phyloP scores from a whole-genome alignment of 2,329 filamentous ascomycete genomes.

The Stagonosporopsis rhizophila region DNA sequence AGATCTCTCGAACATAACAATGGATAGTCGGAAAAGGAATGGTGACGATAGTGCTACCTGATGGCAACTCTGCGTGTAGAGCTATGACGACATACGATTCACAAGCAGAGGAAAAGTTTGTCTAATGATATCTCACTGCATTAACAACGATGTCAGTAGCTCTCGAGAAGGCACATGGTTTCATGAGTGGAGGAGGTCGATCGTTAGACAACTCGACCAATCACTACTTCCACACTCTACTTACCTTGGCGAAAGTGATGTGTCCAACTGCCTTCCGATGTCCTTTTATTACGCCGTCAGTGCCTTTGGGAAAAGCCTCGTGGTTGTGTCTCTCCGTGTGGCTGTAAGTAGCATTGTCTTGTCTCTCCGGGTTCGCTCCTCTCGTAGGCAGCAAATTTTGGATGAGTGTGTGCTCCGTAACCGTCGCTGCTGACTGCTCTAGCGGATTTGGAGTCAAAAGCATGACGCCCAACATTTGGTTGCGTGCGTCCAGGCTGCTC shows the following conservation, averaged over 20 bases:
- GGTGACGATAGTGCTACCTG: neutral
- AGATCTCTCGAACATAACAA: neutral
- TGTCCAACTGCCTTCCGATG: neutral
- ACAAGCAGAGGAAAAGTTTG: neutral
- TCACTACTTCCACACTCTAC: neutral
- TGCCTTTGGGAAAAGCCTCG: neutral
- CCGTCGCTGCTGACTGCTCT: too few species aligned
- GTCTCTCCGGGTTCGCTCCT: neutral
- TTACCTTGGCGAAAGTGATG: neutral
- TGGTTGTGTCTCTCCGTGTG: neutral
- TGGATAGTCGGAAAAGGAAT: neutral
- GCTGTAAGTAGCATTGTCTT: neutral
- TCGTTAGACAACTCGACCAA: neutral
- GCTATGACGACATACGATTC: neutral
- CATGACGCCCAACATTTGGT: too few species aligned
- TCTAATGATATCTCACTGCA: too few species aligned
- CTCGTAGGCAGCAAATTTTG: too few species aligned
- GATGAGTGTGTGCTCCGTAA: too few species aligned
- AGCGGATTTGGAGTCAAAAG: too few species aligned
- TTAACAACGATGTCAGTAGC: neutral
- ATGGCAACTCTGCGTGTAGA: neutral
- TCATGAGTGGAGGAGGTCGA: neutral
- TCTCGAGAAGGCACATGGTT: neutral
- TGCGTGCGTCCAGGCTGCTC: too few species aligned
- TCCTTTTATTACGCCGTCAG: neutral